phyloP scores from a whole-genome alignment of 192 early-diverging fungal genomes.

The Allomyces macrogynus region DNA sequence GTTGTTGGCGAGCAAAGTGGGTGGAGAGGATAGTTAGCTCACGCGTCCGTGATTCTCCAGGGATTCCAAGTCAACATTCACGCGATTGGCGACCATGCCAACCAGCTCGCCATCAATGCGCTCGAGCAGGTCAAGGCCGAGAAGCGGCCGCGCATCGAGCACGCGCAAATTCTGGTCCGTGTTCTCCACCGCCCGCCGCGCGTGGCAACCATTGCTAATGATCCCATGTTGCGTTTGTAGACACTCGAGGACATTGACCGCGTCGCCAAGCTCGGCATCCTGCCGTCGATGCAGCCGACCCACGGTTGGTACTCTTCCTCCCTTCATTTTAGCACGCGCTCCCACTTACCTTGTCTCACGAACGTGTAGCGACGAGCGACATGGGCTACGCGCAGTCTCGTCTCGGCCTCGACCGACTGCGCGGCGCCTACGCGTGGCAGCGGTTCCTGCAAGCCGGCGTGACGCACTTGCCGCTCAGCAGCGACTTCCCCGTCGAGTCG shows the following conservation, averaged over 20 bases:
- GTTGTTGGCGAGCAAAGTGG: background rate
- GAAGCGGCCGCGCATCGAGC: conserved; percentile 26
- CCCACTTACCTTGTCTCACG: background rate
- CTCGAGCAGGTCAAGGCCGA: conserved; percentile 14
- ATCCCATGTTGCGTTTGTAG: conserved; percentile 5
- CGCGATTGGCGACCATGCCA: conserved; percentile 34
- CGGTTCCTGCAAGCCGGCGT: conserved; percentile 17
- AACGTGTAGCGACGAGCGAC: conserved; percentile 23
- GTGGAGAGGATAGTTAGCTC: conserved; percentile 1
- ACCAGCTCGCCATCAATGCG: conserved; percentile 23
- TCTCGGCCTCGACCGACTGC: conserved; percentile 18
- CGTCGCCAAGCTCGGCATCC: conserved; percentile 17
- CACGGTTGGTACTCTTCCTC: conserved; percentile 12
- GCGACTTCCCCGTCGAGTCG: conserved; percentile 33
- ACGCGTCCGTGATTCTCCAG: conserved; percentile 8
- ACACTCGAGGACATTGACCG: conserved; percentile 21
- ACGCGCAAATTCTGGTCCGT: conserved; percentile 29
- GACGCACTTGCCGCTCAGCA: conserved; percentile 18
- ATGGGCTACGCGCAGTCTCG: conserved; percentile 26
- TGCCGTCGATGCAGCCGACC: conserved; percentile 36
- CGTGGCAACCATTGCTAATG: too few relatives aligned
- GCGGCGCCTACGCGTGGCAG: conserved; percentile 29
- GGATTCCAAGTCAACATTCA: conserved; percentile 33
- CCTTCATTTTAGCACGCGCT: background rate
- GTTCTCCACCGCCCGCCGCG: too few relatives aligned